Percentiles rank a stretch among this genome's conserved stretches.
phyloP scores from a whole-genome alignment of 75 land plant species.

The Larix kaempferi region DNA sequence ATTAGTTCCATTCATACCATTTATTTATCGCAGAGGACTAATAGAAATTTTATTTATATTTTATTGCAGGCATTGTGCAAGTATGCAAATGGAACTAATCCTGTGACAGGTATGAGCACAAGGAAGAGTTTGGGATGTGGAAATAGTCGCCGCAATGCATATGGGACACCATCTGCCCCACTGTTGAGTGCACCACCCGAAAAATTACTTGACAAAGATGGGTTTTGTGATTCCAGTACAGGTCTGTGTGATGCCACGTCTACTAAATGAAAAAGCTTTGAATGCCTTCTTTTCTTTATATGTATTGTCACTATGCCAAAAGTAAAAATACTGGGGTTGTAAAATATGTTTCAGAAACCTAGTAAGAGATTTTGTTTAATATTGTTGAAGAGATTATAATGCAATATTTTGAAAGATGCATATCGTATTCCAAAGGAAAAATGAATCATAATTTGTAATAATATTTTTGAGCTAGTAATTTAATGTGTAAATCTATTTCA shows the following conservation, averaged over 20 bases:
- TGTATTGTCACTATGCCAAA: neutral
- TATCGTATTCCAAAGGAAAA: neutral
- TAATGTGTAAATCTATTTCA: neutral
- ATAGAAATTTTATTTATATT: neutral
- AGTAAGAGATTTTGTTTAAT: neutral
- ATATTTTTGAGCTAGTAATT: neutral
- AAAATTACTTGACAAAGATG: slow-evolving; percentile 87
- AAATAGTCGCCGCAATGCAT: slow-evolving; percentile 83
- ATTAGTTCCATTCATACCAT: neutral
- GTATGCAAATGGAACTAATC: slow-evolving; percentile 95
- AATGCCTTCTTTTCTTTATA: neutral
- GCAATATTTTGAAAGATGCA: neutral
- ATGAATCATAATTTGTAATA: neutral
- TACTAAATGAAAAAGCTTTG: neutral
- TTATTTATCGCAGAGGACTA: neutral
- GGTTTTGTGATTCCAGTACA: slow-evolving; percentile 79
- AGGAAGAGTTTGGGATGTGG: slow-evolving; percentile 93
- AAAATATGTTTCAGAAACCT: slow-evolving; percentile 1
- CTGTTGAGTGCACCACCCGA: slow-evolving; percentile 90
- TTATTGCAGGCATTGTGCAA: slow-evolving; percentile 88
- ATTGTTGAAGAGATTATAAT: too few relatives aligned
- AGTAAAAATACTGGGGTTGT: neutral
- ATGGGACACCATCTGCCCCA: slow-evolving; percentile 96
- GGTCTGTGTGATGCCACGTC: slow-evolving; percentile 82
- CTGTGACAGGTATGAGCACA: slow-evolving; percentile 89